These are phyloP conservation scores for Pterothamnion heteromorphum DNA, from an alignment of 31 red algal genomes.

Conservation along the genomic window DNA sequence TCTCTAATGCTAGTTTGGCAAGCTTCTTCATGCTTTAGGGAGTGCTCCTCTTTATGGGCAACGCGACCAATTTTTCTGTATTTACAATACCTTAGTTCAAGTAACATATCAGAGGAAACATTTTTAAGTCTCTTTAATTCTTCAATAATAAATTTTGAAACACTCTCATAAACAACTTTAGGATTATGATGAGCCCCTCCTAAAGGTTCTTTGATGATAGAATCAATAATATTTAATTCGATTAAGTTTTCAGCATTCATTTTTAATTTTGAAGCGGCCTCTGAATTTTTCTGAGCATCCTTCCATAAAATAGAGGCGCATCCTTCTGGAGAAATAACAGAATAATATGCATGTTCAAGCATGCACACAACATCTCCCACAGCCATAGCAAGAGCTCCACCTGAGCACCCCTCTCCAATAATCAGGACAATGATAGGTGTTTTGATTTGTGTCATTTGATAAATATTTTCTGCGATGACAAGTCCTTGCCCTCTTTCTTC, in stretches of 20 bases:
- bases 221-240: conserved; percentile 37
- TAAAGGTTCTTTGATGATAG: conserved; percentile 43
- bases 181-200: conserved; percentile 40
- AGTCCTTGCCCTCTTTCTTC: conserved; percentile 47
- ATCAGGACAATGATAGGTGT: conserved; percentile 16
- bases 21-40: too few species aligned
- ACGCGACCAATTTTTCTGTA: not conserved
- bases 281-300: not conserved
- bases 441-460: not conserved
- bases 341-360: conserved; percentile 46
- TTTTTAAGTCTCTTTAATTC: conserved; percentile 9
- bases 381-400: conserved; percentile 44
- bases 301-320: conserved; percentile 48
- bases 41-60: not conserved
- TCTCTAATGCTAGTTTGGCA: too few species aligned
- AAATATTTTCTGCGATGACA: conserved; percentile 32
- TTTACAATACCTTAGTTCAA: not conserved
- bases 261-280: conserved; percentile 42
- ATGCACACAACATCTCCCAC: conserved; percentile 34
- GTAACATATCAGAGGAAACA: not conserved
- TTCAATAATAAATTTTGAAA: not conserved
- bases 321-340: conserved; percentile 44
- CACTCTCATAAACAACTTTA: not conserved
- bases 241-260: conserved; percentile 37
- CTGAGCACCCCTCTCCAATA: conserved; percentile 47